Percentiles rank a stretch among this genome's conserved stretches.
Conservation (phyloP, 768 basidiomycete genomes). For the Gautieria morchelliformis region DNA sequence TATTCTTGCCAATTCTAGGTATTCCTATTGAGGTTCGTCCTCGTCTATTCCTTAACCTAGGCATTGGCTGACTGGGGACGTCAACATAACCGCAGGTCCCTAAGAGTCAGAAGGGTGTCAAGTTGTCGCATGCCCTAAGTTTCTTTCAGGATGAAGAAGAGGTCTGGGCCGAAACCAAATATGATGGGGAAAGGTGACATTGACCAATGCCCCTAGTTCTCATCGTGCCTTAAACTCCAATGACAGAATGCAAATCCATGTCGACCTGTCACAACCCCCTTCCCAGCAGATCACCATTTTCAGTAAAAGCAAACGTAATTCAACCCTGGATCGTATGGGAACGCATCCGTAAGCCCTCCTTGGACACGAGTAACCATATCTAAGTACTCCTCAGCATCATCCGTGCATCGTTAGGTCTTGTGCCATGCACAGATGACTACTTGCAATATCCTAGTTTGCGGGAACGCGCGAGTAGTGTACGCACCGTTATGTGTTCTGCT, state of each 20-base stretch:
- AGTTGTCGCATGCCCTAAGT: conserved; percentile 45
- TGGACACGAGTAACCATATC: background rate
- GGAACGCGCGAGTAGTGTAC: background rate
- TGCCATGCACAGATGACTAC: conserved; percentile 6
- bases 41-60: conserved; percentile 4
- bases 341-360: conserved; percentile 36
- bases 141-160: conserved; percentile 30
- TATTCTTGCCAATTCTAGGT: conserved; percentile 37
- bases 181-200: conserved; percentile 69
- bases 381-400: conserved; percentile 37
- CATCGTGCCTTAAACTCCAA: background rate
- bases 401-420: conserved; percentile 45
- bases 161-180: conserved; percentile 88
- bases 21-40: conserved; percentile 47
- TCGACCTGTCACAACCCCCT: conserved; percentile 35
- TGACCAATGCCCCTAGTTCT: conserved; percentile 14
- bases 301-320: conserved; percentile 82
- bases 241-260: conserved; percentile 73
- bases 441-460: background rate
- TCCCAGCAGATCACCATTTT: conserved; percentile 59
- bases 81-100: conserved; percentile 44
- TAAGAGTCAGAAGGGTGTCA: conserved; percentile 68
- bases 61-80: background rate
- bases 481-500: conserved; percentile 18
- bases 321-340: conserved; percentile 65